Evolutionary conservation across 805 yeast genomes (phyloP), one percentile per base, ranked within the genome.

Genomic region (Torulaspora quercuum): DNA sequence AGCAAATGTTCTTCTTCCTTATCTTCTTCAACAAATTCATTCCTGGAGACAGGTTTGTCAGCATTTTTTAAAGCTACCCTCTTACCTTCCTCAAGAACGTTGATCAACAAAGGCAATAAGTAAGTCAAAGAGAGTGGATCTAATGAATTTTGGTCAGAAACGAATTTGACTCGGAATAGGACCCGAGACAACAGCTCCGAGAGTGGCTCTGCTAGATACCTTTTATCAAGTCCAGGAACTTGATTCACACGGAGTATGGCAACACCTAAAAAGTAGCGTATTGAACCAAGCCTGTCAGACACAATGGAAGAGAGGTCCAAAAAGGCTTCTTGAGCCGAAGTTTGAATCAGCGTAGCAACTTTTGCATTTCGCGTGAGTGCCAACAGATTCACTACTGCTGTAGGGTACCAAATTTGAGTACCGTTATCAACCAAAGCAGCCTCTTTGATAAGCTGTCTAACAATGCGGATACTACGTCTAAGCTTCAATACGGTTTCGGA

Each of bases 1-100:
- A 83, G 60, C 33, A 88, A 65, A 50, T 85, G 90, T 56, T 88
- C 97, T 59, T 89, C 96, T 54, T 83, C 88, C n/a, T 79, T 79
- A 48, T 80, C 86, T 57, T 85, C 95, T 37, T 86, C 90, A 19
- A 73, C 73, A 56, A 80, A 83, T 50, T 85, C 94, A 2, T 80
- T 67, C 19, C 78, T 80, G 1, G 71, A 65, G 7, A 64, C 59
- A 2, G 66, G 70, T 51, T 76, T 79, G 29, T 67, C 69, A 3
- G 79, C 67, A 49, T 73, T 75, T 44, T 67, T 72, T 35, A 74
- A 50, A 1, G 82, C 74, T 26, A 70, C 74, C 1, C 53, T 61
- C 39, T 77, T 80, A 41, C 94, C 92, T 29, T 70, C 73, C 37
- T 77, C 76, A 46, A 88, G 64, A 6, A 85, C 83, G 37, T 73